Base-by-base conservation (phyloP, 108 stramenopile species). In the Fistulifera pelliculosa region DNA sequence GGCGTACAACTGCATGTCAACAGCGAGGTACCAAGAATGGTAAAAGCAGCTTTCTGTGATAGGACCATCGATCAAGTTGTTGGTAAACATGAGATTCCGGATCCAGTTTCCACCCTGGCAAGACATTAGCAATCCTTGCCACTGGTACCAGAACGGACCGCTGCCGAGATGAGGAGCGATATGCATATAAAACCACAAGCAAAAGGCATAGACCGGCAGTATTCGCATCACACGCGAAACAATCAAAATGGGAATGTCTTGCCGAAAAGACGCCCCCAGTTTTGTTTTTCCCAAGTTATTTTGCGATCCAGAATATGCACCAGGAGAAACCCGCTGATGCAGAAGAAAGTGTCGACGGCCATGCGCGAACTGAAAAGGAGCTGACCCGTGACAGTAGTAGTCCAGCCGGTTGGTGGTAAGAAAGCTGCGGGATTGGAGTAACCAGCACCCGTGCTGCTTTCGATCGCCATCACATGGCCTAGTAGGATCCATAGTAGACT, bases 61-160 rank as follows among this genome's bases (percentile, higher is more conserved):
- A 7, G 79, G 38, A 26, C 18, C 22, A 25, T 69, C 65, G 24
- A 64, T 28, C 39, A 80, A 71, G 44, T 80, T 80, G 59, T 80
- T 75, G 43, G 75, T 59, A 67, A 80, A 80, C 7, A 45, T 3
- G 8, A 80, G 54, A n/a, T 74, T 18, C 40, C 74, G 74, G 23
- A 74, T 69, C 79, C 74, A 75, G 47, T 64, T 58, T 22, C 60
- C 62, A 12, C 66, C 26, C 19, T 54, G 59, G 35, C 79, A 80
- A 10, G 74, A 71, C 41, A 54, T 51, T 27, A 80, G 28, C 24
- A 74, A 67, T 38, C 55, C 25, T 26, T 64, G 49, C 70, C 70
- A 80, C 47, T 75, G 74, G 57, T 74, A 75, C 79, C 79, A 80
- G 58, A 80, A 80, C 10, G 79, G 79, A 22, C 79, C 79, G 22